phyloP scores from a whole-genome alignment of 2,329 filamentous ascomycete genomes.

The Fusarium napiforme region DNA sequence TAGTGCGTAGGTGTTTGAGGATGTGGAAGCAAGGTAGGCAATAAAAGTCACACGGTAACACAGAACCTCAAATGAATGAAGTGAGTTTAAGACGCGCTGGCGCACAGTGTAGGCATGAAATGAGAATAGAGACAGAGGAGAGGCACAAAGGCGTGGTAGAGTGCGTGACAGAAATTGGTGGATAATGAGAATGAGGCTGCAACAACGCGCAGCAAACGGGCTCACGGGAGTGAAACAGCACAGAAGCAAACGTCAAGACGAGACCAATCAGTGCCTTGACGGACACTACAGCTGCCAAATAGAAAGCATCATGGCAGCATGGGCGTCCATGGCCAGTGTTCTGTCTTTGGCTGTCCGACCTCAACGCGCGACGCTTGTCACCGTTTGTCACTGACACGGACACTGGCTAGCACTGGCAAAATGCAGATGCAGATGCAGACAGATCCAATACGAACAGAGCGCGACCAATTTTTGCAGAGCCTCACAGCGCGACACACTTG shows the following conservation, averaged over 20 bases:
- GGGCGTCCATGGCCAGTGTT: slow-evolving; percentile 2
- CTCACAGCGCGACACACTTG: slow-evolving; percentile 26
- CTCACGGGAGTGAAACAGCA: background rate
- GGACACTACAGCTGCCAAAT: slow-evolving; percentile 7
- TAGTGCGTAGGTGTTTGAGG: background rate
- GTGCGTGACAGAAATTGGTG: background rate
- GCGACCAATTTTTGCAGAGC: slow-evolving; percentile 25
- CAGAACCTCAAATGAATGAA: background rate
- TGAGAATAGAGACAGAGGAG: background rate
- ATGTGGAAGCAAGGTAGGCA: slow-evolving; percentile 5
- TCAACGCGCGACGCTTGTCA: slow-evolving; percentile 31
- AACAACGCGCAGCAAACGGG: background rate
- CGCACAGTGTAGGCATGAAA: background rate
- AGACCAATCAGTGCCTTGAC: background rate
- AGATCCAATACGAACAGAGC: slow-evolving; percentile 4
- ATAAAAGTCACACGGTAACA: slow-evolving; percentile 18
- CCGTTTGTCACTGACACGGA: slow-evolving; percentile 14
- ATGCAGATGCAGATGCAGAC: slow-evolving; percentile 3
- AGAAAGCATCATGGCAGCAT: slow-evolving; percentile 29
- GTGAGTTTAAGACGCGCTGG: slow-evolving; percentile 7
- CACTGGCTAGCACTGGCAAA: slow-evolving; percentile 7
- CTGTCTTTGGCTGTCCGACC: slow-evolving; percentile 32
- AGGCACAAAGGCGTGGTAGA: background rate
- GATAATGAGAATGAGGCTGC: slow-evolving; percentile 2
- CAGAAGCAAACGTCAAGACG: background rate